These are phyloP conservation scores for Scheffersomyces lignicola DNA, from an alignment of 1,139 yeast species.

Conservation along the genomic window DNA sequence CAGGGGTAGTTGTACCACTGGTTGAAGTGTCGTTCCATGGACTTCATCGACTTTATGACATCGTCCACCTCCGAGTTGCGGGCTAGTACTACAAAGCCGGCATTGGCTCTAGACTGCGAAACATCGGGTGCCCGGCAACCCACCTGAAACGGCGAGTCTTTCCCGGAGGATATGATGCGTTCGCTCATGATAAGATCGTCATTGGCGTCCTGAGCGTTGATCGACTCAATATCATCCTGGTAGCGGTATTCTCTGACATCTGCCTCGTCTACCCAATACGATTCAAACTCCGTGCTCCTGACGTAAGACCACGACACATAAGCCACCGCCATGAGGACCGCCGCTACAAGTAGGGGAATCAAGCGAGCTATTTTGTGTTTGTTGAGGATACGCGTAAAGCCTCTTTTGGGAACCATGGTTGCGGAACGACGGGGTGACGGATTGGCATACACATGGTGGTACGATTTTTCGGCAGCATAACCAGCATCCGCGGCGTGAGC, in stretches of 20 bases:
- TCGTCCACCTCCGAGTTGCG: slow-evolving; percentile 73
- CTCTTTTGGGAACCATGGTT: too few relatives aligned
- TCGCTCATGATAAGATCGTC: slow-evolving; percentile 17
- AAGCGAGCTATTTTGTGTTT: too few relatives aligned
- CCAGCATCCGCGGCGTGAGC: too few relatives aligned
- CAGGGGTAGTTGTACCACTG: slow-evolving; percentile 91
- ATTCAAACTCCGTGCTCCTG: background rate
- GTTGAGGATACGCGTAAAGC: too few relatives aligned
- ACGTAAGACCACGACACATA: too few relatives aligned
- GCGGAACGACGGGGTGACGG: too few relatives aligned
- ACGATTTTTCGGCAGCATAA: too few relatives aligned
- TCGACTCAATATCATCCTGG: slow-evolving; percentile 1
- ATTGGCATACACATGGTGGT: too few relatives aligned
- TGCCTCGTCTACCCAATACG: background rate
- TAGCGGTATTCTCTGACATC: background rate
- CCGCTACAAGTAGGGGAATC: too few relatives aligned
- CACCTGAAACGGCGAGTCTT: slow-evolving; percentile 46
- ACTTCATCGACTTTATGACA: slow-evolving; percentile 64
- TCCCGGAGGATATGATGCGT: slow-evolving; percentile 25
- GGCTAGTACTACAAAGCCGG: slow-evolving; percentile 81
- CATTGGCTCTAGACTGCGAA: slow-evolving; percentile 53
- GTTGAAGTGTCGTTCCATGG: slow-evolving; percentile 82
- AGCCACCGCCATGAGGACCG: too few relatives aligned
- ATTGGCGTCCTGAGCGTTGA: background rate
- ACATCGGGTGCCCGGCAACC: slow-evolving; percentile 52